Percentiles rank a stretch among this genome's conserved stretches.
phyloP scores from a whole-genome alignment of 1,284 basidiomycete genomes.

The Irpex rosettiformis region DNA sequence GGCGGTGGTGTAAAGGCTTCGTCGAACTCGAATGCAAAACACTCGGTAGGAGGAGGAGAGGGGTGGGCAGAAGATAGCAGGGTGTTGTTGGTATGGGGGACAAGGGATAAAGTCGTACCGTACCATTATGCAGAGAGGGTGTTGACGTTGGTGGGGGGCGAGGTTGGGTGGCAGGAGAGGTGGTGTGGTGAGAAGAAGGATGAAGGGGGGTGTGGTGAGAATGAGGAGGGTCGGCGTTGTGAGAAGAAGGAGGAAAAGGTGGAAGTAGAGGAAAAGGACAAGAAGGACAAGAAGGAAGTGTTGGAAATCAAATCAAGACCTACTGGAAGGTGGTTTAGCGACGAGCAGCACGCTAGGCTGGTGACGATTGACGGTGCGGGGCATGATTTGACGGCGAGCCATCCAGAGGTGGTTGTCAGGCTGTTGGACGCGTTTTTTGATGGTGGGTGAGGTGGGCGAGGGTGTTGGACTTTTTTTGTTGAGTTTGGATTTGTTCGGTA shows the following conservation, averaged over 20 bases:
- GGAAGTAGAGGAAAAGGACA: not conserved
- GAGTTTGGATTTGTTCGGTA: not conserved
- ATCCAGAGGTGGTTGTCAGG: constrained; percentile 41
- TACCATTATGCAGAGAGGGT: constrained; percentile 58
- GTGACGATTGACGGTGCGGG: constrained; percentile 56
- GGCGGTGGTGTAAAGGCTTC: too few relatives aligned
- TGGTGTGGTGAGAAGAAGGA: not conserved
- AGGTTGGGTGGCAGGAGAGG: not conserved
- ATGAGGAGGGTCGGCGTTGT: not conserved
- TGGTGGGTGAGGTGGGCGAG: not conserved
- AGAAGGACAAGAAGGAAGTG: too few relatives aligned
- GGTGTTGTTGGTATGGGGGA: constrained; percentile 50
- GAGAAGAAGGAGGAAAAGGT: not conserved
- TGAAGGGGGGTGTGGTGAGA: not conserved
- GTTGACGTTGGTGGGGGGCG: constrained; percentile 42
- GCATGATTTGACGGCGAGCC: constrained; percentile 63
- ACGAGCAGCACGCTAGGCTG: constrained; percentile 36
- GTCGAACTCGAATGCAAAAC: too few relatives aligned
- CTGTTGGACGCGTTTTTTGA: constrained; percentile 39
- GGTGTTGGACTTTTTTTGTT: not conserved
- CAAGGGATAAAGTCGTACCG: constrained; percentile 59
- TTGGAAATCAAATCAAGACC: too few relatives aligned
- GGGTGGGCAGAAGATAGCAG: constrained; percentile 30
- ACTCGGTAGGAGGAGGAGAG: too few relatives aligned
- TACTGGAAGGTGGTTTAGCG: not conserved